Conservation (phyloP, 495 filamentous ascomycete genomes). For the Bombardia bombarda region DNA sequence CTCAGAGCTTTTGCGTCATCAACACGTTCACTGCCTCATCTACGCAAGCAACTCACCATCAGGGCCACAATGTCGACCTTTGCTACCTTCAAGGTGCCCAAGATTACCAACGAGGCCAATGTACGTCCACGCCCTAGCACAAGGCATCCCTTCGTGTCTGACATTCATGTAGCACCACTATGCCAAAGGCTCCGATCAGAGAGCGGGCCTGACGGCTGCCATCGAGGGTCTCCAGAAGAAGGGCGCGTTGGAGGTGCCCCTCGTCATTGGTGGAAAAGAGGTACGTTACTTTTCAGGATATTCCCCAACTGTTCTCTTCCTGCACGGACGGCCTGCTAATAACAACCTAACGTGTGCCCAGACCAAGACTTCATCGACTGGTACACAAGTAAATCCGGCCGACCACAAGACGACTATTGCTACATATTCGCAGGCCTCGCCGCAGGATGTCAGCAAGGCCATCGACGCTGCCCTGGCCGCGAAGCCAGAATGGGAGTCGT, state of each 20-base stretch:
- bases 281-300: constrained; percentile 27
- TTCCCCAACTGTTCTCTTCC: no score
- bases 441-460: constrained; percentile 62
- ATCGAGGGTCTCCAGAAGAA: constrained; percentile 52
- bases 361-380: constrained; percentile 44
- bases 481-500: constrained; percentile 69
- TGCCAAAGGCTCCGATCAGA: constrained; percentile 67
- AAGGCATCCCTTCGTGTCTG: constrained; percentile 5
- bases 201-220: constrained; percentile 63
- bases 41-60: not conserved
- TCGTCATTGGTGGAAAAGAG: constrained; percentile 72
- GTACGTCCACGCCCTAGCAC: constrained; percentile 43
- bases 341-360: constrained; percentile 10
- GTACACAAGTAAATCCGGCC: constrained; percentile 65
- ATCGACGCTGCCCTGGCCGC: constrained; percentile 76
- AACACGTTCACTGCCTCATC: not conserved
- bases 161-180: constrained; percentile 66
- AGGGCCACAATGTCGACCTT: constrained; percentile 30
- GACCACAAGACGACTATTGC: constrained; percentile 65
- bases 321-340: no score
- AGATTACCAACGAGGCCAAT: constrained; percentile 86
- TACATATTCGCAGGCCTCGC: constrained; percentile 66
- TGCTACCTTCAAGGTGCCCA: constrained; percentile 80
- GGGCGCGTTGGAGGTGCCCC: constrained; percentile 61
- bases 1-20: constrained; percentile 7